Base-by-base conservation (phyloP, 176 grass and related monocot species). In the Elaeis guineensis region DNA sequence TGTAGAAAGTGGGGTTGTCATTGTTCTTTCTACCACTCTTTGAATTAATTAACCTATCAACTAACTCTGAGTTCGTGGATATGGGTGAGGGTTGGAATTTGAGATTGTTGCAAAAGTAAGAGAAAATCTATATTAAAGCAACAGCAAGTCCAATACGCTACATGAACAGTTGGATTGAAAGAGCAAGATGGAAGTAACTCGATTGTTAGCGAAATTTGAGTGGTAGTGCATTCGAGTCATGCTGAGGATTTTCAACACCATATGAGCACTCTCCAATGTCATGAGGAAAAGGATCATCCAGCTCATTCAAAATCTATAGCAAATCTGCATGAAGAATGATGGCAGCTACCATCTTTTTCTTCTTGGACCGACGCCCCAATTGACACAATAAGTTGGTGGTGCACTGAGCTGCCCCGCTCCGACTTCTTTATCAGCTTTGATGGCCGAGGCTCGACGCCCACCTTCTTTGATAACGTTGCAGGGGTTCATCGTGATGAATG, bases 221-320 rank as follows among this genome's bases (percentile, higher is more conserved):
- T 96, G 92, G 69, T 88, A 96, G 85, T 96, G 86, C 92, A 96
- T 76, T 32, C 80, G 63, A 29, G 86, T 81, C 24, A 87, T 81
- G 69, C 90, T 87, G 52, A 96, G 83, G 61, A 82, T 88, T 67
- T 90, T 96, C 15, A 75, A 79, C 19, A 96, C 92, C 18, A 90
- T 83, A 59, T 86, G 83, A 28, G 92, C 81, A 63, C 86, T 90
- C 75, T 85, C 72, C 17, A 76, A 88, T 58, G 87, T 79, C 55
- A 49, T 75, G 25, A 96, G 75, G 69, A 30, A 96, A 96, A 56
- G 85, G 69, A 74, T 90, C 83, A 65, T 96, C 86, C 57, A 88
- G 72, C 57, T 69, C 25, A 62, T 67, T 23, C 49, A 96, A 64
- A 60, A 90, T 79, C 30, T 88, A 66, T 22, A 88, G 64, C 59